phyloP scores from a whole-genome alignment of 2,329 filamentous ascomycete genomes.

The Sporothrix curviconia region DNA sequence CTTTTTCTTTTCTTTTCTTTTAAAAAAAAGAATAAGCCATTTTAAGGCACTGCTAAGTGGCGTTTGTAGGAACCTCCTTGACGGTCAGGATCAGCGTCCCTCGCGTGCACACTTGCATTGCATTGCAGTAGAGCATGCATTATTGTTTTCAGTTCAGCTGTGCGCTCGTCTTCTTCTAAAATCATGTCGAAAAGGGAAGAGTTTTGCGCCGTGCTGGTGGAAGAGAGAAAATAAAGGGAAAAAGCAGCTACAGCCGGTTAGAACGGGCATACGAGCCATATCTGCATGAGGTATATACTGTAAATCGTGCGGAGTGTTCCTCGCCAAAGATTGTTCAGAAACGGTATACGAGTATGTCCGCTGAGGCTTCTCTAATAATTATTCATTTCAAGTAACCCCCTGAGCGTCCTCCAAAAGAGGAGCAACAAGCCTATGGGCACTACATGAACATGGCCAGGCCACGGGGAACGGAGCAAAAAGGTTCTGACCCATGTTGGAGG shows the following conservation, averaged over 20 bases:
- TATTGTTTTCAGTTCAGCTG: background rate
- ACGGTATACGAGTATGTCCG: too few relatives aligned
- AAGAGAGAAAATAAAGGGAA: background rate
- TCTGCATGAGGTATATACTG: background rate
- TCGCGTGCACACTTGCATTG: constrained; percentile 2
- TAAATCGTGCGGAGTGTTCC: background rate
- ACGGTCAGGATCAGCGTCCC: background rate
- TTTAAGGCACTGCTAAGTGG: too few relatives aligned
- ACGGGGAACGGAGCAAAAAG: constrained; percentile 3
- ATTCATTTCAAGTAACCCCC: too few relatives aligned
- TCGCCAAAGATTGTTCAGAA: too few relatives aligned
- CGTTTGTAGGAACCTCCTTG: too few relatives aligned
- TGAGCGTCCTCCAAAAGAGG: background rate
- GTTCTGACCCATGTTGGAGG: background rate
- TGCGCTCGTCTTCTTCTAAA: too few relatives aligned
- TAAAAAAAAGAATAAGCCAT: too few relatives aligned
- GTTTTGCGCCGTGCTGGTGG: background rate
- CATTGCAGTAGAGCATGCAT: constrained; percentile 1
- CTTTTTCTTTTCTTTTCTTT: too few relatives aligned
- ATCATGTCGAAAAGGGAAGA: background rate
- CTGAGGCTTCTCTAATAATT: too few relatives aligned
- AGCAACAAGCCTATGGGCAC: background rate
- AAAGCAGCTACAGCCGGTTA: too few relatives aligned
- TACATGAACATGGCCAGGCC: background rate
- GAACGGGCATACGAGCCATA: too few relatives aligned